These are phyloP conservation scores for Monosporozyma aerobia DNA, from an alignment of 805 yeast species.

Conservation along the genomic window DNA sequence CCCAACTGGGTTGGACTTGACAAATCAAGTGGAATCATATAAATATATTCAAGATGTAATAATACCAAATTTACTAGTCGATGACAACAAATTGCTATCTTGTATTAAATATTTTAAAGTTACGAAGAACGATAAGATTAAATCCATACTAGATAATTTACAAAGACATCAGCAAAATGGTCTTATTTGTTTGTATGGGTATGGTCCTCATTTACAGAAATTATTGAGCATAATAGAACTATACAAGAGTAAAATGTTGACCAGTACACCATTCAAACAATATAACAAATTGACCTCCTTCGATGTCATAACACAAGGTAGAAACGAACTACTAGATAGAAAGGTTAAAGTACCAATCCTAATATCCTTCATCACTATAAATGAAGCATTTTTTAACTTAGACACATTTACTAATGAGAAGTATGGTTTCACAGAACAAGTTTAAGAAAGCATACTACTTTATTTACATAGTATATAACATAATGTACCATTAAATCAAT, in stretches of 20 bases:
- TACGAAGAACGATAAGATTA: slow-evolving; percentile 19
- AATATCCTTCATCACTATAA: slow-evolving; percentile 6
- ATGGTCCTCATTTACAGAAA: slow-evolving; percentile 24
- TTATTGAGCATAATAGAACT: slow-evolving; percentile 20
- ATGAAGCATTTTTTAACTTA: not conserved
- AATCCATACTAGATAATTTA: slow-evolving; percentile 13
- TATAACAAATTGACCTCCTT: slow-evolving; percentile 20
- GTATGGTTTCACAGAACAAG: slow-evolving; percentile 12
- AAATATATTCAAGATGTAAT: slow-evolving; percentile 13
- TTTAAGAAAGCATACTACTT: not conserved
- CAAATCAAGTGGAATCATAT: slow-evolving; percentile 8
- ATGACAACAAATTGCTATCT: not conserved
- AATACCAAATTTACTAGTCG: slow-evolving; percentile 10
- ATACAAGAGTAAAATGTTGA: slow-evolving; percentile 9
- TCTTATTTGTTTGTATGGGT: slow-evolving; percentile 14
- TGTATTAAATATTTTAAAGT: slow-evolving; percentile 2
- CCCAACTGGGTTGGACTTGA: slow-evolving; percentile 11
- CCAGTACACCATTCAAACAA: slow-evolving; percentile 8
- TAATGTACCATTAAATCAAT: slow-evolving; percentile 22
- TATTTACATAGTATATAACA: not conserved
- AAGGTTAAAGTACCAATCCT: slow-evolving; percentile 18
- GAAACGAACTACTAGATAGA: slow-evolving; percentile 21
- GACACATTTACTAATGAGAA: slow-evolving; percentile 4
- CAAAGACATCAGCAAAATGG: not conserved
- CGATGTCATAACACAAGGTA: slow-evolving; percentile 13